Percentiles rank a stretch among this genome's conserved stretches.
Conservation (phyloP, 345 rosid genomes). For the Acer campestre region DNA sequence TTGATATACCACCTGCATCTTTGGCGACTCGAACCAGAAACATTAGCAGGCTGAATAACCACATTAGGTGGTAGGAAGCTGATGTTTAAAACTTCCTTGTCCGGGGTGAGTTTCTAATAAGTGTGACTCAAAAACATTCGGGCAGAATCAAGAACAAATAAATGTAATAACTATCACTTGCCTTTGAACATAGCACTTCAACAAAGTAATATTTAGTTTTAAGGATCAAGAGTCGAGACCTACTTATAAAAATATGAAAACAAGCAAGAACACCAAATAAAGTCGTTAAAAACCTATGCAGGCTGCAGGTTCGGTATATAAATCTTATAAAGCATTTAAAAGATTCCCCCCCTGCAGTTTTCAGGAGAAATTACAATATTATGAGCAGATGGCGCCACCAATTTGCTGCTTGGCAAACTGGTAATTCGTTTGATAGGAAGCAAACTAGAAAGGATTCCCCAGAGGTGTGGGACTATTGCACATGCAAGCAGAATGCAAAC, state of each 20-base stretch:
- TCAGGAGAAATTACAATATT: slow-evolving; percentile 15
- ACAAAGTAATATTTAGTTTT: neutral
- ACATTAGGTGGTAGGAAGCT: neutral
- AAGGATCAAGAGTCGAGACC: neutral
- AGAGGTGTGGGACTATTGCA: neutral
- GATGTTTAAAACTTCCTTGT: neutral
- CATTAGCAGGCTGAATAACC: too few relatives aligned
- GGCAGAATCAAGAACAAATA: neutral
- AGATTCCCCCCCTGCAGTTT: slow-evolving; percentile 1
- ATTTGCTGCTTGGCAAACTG: neutral
- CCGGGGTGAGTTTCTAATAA: neutral
- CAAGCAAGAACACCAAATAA: slow-evolving; percentile 9
- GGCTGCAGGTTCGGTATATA: slow-evolving; percentile 1
- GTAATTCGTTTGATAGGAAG: neutral
- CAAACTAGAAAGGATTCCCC: slow-evolving; percentile 10
- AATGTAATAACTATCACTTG: slow-evolving; percentile 2
- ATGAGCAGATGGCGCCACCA: neutral
- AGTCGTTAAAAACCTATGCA: slow-evolving; percentile 13
- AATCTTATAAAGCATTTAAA: slow-evolving; percentile 12
- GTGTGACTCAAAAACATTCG: neutral
- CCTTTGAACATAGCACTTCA: neutral
- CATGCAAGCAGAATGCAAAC: slow-evolving; percentile 3
- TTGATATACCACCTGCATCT: too few relatives aligned
- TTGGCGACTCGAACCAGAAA: too few relatives aligned
- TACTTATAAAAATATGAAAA: neutral